A percentile compares a stretch with the other conserved stretches of the same genome.
Conservation (phyloP, 495 filamentous ascomycete genomes). For the Penicillium macrosclerotiorum region DNA sequence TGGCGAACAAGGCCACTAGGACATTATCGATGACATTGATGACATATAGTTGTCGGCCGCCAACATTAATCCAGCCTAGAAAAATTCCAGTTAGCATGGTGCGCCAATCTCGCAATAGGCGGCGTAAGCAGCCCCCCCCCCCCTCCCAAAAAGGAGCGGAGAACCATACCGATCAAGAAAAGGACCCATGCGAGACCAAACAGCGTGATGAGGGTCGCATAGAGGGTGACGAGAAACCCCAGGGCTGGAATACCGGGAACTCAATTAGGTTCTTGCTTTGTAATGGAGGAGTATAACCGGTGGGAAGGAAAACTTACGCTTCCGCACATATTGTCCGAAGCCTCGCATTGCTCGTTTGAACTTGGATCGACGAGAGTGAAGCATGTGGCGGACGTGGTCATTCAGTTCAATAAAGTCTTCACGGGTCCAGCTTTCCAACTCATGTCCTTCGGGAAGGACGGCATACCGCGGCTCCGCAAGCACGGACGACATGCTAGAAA, state of each 20-base stretch:
- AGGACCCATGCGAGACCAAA: slow-evolving; percentile 83
- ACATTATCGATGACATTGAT: slow-evolving; percentile 77
- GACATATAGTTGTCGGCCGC: slow-evolving; percentile 62
- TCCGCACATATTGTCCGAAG: slow-evolving; percentile 70
- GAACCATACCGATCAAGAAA: slow-evolving; percentile 63
- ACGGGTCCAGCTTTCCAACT: slow-evolving; percentile 64
- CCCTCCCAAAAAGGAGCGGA: not conserved
- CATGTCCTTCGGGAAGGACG: slow-evolving; percentile 54
- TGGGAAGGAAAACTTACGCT: slow-evolving; percentile 44
- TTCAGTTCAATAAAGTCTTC: slow-evolving; percentile 71
- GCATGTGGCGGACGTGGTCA: slow-evolving; percentile 77
- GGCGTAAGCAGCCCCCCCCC: too few species aligned
- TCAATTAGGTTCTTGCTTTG: slow-evolving; percentile 4
- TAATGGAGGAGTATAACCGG: not conserved
- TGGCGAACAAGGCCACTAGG: slow-evolving; percentile 71
- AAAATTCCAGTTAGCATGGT: not conserved
- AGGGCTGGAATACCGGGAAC: slow-evolving; percentile 47
- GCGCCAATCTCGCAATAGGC: too few species aligned
- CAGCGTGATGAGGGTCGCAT: slow-evolving; percentile 75
- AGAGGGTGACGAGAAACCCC: slow-evolving; percentile 73
- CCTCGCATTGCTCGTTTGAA: slow-evolving; percentile 74
- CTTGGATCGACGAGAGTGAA: slow-evolving; percentile 72
- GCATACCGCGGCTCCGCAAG: slow-evolving; percentile 37
- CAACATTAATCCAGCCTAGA: slow-evolving; percentile 76
- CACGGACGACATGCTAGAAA: slow-evolving; percentile 35